Base-by-base conservation (phyloP, 2,329 filamentous ascomycete species). In the Emergomyces orientalis region DNA sequence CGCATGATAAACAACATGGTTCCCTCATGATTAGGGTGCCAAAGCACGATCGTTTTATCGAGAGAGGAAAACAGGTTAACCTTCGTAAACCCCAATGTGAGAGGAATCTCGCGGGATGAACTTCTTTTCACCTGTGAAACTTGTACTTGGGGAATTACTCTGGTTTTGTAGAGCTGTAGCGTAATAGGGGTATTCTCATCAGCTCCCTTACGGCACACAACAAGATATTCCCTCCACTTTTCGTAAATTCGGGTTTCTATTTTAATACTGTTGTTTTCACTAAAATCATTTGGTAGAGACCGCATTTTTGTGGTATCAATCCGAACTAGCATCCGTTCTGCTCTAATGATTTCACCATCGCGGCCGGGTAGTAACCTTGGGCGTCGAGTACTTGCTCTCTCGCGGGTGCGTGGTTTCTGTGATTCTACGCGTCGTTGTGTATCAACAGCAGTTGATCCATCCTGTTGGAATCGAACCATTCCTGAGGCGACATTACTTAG, bases 311-410 rank as follows among this genome's bases (percentile, higher is more conserved):
- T 80, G 49, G 78, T 77, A 67, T 87, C 86, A 30, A 87, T 79
- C 27, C 84, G 80, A 25, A 88, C 82, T 27, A 88, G 80, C 86
- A 88, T 88, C 64, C 82, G 84, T 69, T 88, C 85, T 73, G 86
- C 85, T 72, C 87, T 87, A 63, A 88, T 76, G 60, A 88, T 83
- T 65, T 86, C 81, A 5, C 86, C 86, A 62, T 61, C 56, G 2
- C 59, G 65, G 41, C 49, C 55, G 22, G 62, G 30, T n/a, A 54
- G 39, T 49, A 63, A 54, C 67, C 67, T 54, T 66, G 66, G 62
- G 22, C 41, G 43, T 63, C 58, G n/a, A 41, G 59, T 60, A 61
- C 60, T 34, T 64, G 56, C 13, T 61, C 64, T 49, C 63, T 65
- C 47, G 51, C 62, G 37, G 58, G 66, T n/a, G 65, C 64, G 58